Evolutionary conservation across 352 stramenopile genomes (phyloP), one percentile per base, ranked within the genome.

Genomic region (Blastocystis sp.): DNA sequence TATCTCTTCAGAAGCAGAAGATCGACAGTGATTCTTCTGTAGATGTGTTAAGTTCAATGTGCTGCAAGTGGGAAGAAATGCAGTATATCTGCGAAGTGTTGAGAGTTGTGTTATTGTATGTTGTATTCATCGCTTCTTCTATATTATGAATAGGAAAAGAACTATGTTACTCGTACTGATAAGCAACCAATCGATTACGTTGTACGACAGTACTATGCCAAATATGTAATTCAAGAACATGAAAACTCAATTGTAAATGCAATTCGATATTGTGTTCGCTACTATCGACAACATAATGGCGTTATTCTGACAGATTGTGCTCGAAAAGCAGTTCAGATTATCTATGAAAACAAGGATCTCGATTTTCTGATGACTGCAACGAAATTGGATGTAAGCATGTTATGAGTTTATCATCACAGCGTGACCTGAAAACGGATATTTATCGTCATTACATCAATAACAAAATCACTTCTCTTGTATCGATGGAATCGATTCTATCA

Each of bases 21-120:
- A 29, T 78, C 27, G 11, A n/a, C 9, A 39, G 9, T 3, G 21
- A 16, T n/a, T 35, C 29, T 32, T 37, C 54, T n/a, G 19, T n/a
- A 35, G 19, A 14, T 56, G 9, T 21, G 27, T 58, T 39, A 43
- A 57, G 6, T 78, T 12, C 29, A 6, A 5, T 78, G 0, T 78
- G 66, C 35, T 78, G 66, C n/a, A 78, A 78, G 32, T 78, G 66
- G 66, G 37, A 78, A 3, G 66, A 78, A 58, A 78, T 78, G 66
- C 12, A 57, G 11, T 78, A 56, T 27, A 78, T 78, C n/a, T 42
- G 24, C 7, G 16, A 57, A 19, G 42, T 78, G 16, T 19, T 78
- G 19, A 58, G 29, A 9, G 6, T 58, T 19, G 32, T 78, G 43
- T 46, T 78, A 1, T 32, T 54, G 29, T 78, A 78, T 14, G 39